Evolutionary conservation across 345 rosid species (phyloP).

Genomic region (Acer yangbiense): DNA sequence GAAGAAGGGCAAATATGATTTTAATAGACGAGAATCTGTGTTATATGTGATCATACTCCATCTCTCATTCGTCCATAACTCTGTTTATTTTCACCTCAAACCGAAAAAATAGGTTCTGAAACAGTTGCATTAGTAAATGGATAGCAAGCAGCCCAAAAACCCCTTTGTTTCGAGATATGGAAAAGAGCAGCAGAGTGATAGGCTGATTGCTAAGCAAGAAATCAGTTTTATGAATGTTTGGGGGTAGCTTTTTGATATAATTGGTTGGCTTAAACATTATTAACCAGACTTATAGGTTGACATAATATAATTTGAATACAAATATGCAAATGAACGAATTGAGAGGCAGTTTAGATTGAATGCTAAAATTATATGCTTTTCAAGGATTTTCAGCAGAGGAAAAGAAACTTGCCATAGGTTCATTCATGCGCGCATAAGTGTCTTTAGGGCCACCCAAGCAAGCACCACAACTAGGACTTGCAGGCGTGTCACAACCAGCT

Average conservation of each 20-base stretch:
- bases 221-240: neutral
- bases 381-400: neutral
- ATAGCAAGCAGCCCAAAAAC: neutral
- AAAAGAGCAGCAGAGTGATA: neutral
- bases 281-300: neutral
- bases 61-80: neutral
- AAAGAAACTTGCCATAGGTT: conserved; percentile 59
- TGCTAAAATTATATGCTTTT: neutral
- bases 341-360: neutral
- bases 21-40: neutral
- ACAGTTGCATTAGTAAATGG: neutral
- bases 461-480: conserved; percentile 97
- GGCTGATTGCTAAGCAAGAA: neutral
- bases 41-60: neutral
- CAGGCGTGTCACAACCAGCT: conserved; percentile 96
- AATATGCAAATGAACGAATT: neutral
- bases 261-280: neutral
- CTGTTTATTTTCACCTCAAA: no score
- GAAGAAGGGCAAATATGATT: neutral
- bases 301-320: no score
- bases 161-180: neutral
- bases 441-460: conserved; percentile 98
- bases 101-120: neutral
- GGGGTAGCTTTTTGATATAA: neutral
- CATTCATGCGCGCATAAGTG: conserved; percentile 92